A percentile compares a stretch with the other conserved stretches of the same genome.
Evolutionary conservation across 139 green algal species (phyloP).

Genomic region (Chara braunii): DNA sequence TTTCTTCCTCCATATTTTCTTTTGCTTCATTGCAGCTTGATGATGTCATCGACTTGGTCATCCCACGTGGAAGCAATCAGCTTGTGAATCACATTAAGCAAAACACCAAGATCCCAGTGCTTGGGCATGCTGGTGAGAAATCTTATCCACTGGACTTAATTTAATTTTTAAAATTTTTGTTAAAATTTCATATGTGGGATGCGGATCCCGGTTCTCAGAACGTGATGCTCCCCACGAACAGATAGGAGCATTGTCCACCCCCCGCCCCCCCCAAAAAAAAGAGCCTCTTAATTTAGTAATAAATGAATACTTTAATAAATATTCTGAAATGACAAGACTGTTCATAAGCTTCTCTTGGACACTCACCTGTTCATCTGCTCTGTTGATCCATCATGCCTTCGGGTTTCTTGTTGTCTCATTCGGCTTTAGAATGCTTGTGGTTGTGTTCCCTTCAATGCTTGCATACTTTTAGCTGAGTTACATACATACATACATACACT

Average conservation of each 20-base stretch:
- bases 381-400: not conserved
- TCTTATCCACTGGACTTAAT: too few species aligned
- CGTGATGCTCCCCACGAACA: too few species aligned
- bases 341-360: not conserved
- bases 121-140: slow-evolving; percentile 85
- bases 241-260: too few species aligned
- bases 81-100: slow-evolving; percentile 75
- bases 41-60: slow-evolving; percentile 88
- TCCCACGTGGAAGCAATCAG: slow-evolving; percentile 82
- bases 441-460: too few species aligned
- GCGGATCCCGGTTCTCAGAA: not conserved
- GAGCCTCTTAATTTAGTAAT: not conserved
- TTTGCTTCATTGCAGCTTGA: slow-evolving; percentile 27
- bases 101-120: slow-evolving; percentile 93
- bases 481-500: too few species aligned
- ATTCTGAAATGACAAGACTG: not conserved
- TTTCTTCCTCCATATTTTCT: too few species aligned
- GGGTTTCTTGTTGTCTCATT: not conserved
- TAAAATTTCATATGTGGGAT: not conserved
- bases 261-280: not conserved
- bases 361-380: not conserved
- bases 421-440: too few species aligned
- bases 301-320: not conserved
- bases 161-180: slow-evolving; percentile 7
- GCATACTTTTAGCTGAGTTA: too few species aligned